Base-by-base conservation (phyloP, 2,329 filamentous ascomycete species). In the Didymella segeticola region DNA sequence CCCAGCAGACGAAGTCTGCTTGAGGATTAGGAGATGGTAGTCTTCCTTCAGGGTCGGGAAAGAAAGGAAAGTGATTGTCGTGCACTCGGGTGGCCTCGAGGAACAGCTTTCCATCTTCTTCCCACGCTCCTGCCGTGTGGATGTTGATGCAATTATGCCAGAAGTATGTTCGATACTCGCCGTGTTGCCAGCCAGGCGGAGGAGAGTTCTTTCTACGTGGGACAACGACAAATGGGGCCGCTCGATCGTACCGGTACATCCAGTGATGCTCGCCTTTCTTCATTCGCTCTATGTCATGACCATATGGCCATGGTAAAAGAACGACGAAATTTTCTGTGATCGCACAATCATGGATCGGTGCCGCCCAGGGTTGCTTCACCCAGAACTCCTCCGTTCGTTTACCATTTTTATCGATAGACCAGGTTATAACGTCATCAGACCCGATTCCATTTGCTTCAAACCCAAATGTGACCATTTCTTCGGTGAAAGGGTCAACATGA, bases 281-380 rank as follows among this genome's bases (percentile, higher is more conserved):
- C 54, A 78, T 60, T 7, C 73, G 61, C 23, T 77, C 74, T 10
- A 77, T 25, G 34, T 75, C 69, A 39, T 68, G 71, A 2, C 41
- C 59, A 34, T 49, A 34, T 22, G 73, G 73, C 15, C 14, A 22
- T 34, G 23, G 36, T n/a, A 20, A 12, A 25, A 43, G 19, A 25
- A 31, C 38, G 17, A 66, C 45, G 47, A 51, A 78, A 37, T 79
- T 78, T 5, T 77, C 66, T 0, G 76, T 79, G 1, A 78, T 67
- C 0, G 69, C 75, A 47, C 74, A 76, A 43, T 79, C 77, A 61
- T 79, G 77, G 27, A 79, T 78, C 72, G 78, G 75, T 0, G 63
- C 76, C 2, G 66, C 65, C 1, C 74, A 67, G 1, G 75, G 77
- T 0, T 70, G 60, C 7, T 72, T 60, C 14, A 76, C 39, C 75